Conservation (phyloP, 2,329 filamentous ascomycete species). For the Trichoderma sp. region DNA sequence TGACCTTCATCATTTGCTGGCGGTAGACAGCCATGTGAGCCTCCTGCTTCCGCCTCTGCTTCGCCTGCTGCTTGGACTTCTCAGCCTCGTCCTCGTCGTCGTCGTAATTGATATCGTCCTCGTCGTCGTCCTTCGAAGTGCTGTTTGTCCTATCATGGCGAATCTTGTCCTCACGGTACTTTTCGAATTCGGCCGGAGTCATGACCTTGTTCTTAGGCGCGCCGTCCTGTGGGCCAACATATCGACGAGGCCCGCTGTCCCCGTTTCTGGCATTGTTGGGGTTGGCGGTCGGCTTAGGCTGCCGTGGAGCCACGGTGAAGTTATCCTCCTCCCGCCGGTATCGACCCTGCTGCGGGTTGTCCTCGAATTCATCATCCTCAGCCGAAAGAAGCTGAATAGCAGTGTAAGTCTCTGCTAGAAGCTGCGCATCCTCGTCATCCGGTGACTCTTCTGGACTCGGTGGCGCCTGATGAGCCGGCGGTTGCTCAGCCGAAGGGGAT, state of each 20-base stretch:
- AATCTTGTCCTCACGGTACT: slow-evolving; percentile 74
- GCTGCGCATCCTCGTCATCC: slow-evolving; percentile 56
- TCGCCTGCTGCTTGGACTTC: slow-evolving; percentile 70
- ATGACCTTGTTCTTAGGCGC: slow-evolving; percentile 73
- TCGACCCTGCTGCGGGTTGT: slow-evolving; percentile 32
- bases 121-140: slow-evolving; percentile 60
- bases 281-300: slow-evolving; percentile 35
- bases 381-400: slow-evolving; percentile 51
- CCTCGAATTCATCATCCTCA: slow-evolving; percentile 30
- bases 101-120: slow-evolving; percentile 66
- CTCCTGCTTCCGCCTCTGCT: slow-evolving; percentile 83
- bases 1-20: slow-evolving; percentile 96
- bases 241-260: slow-evolving; percentile 53
- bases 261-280: slow-evolving; percentile 38
- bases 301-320: slow-evolving; percentile 39
- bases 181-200: slow-evolving; percentile 86
- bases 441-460: slow-evolving; percentile 44
- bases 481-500: slow-evolving; percentile 1
- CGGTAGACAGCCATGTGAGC: slow-evolving; percentile 87
- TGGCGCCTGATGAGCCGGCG: slow-evolving; percentile 30
- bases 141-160: slow-evolving; percentile 51
- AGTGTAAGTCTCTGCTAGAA: slow-evolving; percentile 56
- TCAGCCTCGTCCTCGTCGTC: slow-evolving; percentile 80
- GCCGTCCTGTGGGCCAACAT: slow-evolving; percentile 35
- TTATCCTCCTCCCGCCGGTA: slow-evolving; percentile 49